Evolutionary conservation across 225 moss, liverwort and hornwort species (phyloP).

Genomic region (Thuidium tamariscinum): DNA sequence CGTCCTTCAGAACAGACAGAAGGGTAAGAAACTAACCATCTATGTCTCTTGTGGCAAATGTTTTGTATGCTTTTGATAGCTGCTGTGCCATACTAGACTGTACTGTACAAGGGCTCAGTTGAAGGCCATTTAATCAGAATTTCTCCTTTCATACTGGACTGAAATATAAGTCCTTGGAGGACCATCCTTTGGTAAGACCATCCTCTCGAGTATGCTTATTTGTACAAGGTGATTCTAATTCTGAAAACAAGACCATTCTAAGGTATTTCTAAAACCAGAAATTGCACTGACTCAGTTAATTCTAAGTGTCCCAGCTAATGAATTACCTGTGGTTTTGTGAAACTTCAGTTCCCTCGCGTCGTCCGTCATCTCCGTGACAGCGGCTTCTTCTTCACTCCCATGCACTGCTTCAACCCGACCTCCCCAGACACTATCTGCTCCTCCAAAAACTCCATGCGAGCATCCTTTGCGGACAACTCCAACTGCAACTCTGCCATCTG

Average conservation of each 20-base stretch:
- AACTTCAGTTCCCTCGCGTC: neutral
- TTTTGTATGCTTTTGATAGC: neutral
- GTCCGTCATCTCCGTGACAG: neutral
- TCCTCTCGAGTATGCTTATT: neutral
- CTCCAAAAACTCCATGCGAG: neutral
- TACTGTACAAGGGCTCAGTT: neutral
- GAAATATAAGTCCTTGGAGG: neutral
- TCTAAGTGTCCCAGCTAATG: no score
- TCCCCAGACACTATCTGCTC: neutral
- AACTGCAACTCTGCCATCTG: conserved; percentile 20
- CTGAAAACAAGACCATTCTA: neutral
- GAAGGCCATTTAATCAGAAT: no score
- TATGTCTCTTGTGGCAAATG: neutral
- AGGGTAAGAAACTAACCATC: neutral
- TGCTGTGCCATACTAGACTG: neutral
- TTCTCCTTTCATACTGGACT: neutral
- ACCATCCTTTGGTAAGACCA: no score
- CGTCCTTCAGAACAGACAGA: neutral
- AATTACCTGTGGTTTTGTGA: neutral
- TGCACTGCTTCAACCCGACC: neutral
- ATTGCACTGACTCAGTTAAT: neutral
- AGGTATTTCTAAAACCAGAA: neutral
- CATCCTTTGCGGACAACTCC: neutral
- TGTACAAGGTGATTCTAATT: neutral
- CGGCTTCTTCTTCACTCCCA: neutral